Conservation (phyloP, 1,284 basidiomycete species). For the Ustilago xerochloae region DNA sequence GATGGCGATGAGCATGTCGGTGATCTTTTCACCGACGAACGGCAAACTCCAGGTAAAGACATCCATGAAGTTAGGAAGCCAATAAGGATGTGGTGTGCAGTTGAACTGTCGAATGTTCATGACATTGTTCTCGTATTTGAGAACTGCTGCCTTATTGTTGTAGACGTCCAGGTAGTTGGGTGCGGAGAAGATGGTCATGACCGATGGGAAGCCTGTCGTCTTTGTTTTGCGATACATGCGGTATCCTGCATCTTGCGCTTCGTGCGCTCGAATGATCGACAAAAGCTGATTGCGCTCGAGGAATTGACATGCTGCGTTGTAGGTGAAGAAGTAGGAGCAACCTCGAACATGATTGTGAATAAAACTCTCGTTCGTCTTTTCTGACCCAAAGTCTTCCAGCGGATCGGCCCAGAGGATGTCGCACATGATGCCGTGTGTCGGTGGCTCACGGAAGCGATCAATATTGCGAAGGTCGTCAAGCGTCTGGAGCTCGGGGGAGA, state of each 20-base stretch:
- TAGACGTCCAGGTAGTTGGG: conserved; percentile 95
- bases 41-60: conserved; percentile 99
- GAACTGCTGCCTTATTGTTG: conserved; percentile 94
- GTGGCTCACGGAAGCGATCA: conserved; percentile 93
- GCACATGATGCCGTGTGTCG: conserved; percentile 93
- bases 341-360: conserved; percentile 92
- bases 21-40: conserved; percentile 97
- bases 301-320: conserved; percentile 89
- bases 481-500: conserved; percentile 89
- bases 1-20: conserved; percentile 95
- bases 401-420: conserved; percentile 96
- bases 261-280: conserved; percentile 94
- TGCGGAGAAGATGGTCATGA: conserved; percentile 96
- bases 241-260: conserved; percentile 90
- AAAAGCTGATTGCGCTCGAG: conserved; percentile 90
- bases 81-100: conserved; percentile 93
- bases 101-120: conserved; percentile 96
- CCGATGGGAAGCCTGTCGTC: conserved; percentile 87
- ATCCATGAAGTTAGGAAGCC: conserved; percentile 99
- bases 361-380: conserved; percentile 86
- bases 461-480: conserved; percentile 90
- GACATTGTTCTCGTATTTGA: conserved; percentile 96
- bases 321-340: conserved; percentile 97
- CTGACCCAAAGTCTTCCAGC: conserved; percentile 89
- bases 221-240: conserved; percentile 98